phyloP scores from a whole-genome alignment of 2,329 filamentous ascomycete species.

The Stemphylium beticola region DNA sequence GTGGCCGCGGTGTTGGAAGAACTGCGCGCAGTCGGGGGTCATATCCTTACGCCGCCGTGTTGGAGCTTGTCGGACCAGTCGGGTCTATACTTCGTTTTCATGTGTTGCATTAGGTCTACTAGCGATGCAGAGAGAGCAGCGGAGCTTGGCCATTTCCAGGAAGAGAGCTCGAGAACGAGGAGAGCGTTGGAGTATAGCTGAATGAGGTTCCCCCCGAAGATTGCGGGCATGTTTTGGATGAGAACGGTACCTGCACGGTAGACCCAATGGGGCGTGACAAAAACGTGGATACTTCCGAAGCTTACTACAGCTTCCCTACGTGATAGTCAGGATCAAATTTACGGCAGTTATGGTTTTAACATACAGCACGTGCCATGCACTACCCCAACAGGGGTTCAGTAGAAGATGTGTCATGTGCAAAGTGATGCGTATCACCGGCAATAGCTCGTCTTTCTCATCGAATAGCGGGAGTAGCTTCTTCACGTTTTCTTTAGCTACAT shows the following conservation, averaged over 20 bases:
- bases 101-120: slow-evolving; percentile 40
- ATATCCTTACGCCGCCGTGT: slow-evolving; percentile 38
- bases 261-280: slow-evolving; percentile 46
- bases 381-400: slow-evolving; percentile 42
- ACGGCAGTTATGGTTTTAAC: not conserved
- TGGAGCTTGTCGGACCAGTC: slow-evolving; percentile 37
- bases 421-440: slow-evolving; percentile 36
- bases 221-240: slow-evolving; percentile 40
- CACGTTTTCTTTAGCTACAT: slow-evolving; percentile 23
- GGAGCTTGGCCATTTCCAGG: slow-evolving; percentile 45
- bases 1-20: not conserved
- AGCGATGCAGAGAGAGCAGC: slow-evolving; percentile 36
- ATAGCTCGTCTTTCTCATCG: slow-evolving; percentile 32
- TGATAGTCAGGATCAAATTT: slow-evolving; percentile 5
- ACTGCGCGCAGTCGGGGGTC: slow-evolving; percentile 7
- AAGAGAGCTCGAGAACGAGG: slow-evolving; percentile 41
- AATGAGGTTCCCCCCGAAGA: slow-evolving; percentile 40
- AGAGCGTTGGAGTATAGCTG: slow-evolving; percentile 46
- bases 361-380: slow-evolving; percentile 35
- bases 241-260: slow-evolving; percentile 42
- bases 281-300: slow-evolving; percentile 39
- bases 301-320: slow-evolving; percentile 40
- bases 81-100: slow-evolving; percentile 38
- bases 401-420: slow-evolving; percentile 44
- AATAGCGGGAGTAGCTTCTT: slow-evolving; percentile 34